Evolutionary conservation across 2,329 filamentous ascomycete species (phyloP), one percentile per base, ranked within the genome.

Genomic region (Colletotrichum sansevieriae): DNA sequence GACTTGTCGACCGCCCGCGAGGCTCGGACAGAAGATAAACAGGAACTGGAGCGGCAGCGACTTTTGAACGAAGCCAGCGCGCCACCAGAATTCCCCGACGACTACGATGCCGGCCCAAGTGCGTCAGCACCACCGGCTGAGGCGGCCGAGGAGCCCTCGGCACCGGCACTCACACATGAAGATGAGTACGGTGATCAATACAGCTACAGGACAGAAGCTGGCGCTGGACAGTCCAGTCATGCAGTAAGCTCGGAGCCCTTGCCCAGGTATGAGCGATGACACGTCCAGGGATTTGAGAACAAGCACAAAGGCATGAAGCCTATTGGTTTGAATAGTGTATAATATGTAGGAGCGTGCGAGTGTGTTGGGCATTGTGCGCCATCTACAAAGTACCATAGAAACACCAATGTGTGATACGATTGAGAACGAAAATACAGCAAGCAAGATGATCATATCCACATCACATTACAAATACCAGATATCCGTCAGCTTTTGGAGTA

Each of bases 1-100:
- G 83, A 85, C 8, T 59, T 88, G 4, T 74, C 75, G 52, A 75
- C 65, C 22, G 43, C 72, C 9, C 72, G 72, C 5, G 72, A 78
- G 71, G 71, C 76, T 22, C 70, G 80, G 3, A 82, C 79, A 13
- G 92, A 96, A 63, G 95, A 97, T 77, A 96, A 97, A 77, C 89
- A 91, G 73, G 93, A 97, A 76, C 81, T 94, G 7, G 92, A 95
- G 76, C 84, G 90, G 20, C 86, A 82, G 64, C 83, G 90, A 43
- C 78, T 93, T n/a, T 81, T 92, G 68, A 81, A 84, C 59, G 86
- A 91, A 74, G 88, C 87, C 8, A 92, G 90, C 76, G 87, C 88
- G 9, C 91, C 91, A 4, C 85, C 85, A 3, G 83, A 85, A 11
- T 85, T 88, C 51, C 85, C 86, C 0, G 83, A 85, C 5, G 87